Evolutionary conservation across 352 stramenopile species (phyloP).

Genomic region (Phytophthora megakarya): DNA sequence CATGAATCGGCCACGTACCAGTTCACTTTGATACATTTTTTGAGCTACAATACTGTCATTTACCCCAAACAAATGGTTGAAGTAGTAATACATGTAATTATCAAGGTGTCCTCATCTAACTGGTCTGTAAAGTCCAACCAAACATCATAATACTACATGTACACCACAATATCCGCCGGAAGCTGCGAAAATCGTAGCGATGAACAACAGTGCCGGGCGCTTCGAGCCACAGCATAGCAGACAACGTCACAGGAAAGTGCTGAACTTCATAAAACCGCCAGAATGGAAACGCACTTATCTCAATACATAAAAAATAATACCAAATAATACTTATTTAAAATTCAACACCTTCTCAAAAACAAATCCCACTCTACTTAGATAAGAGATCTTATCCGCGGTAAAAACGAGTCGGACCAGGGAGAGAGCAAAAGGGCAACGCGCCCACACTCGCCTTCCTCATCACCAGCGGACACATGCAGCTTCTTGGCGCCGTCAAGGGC

Average conservation of each 20-base stretch:
- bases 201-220: background rate
- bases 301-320: too few relatives aligned
- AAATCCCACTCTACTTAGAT: background rate
- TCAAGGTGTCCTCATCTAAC: too few relatives aligned
- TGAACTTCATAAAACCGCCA: background rate
- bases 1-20: background rate
- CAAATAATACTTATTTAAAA: too few relatives aligned
- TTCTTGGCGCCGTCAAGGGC: conserved; percentile 43
- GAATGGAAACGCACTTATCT: too few relatives aligned
- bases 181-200: background rate
- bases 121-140: too few relatives aligned
- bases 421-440: conserved; percentile 9
- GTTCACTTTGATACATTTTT: too few relatives aligned
- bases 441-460: conserved; percentile 1
- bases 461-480: conserved; percentile 25
- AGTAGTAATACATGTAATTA: too few relatives aligned
- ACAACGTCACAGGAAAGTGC: background rate
- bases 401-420: conserved; percentile 17
- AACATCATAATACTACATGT: too few relatives aligned
- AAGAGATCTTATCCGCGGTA: background rate
- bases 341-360: too few relatives aligned
- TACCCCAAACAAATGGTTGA: too few relatives aligned
- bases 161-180: too few relatives aligned
- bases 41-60: too few relatives aligned
- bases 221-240: background rate